These are phyloP conservation scores for Crithidia brevicula DNA, from an alignment of 208 protist genomes.

Conservation along the genomic window DNA sequence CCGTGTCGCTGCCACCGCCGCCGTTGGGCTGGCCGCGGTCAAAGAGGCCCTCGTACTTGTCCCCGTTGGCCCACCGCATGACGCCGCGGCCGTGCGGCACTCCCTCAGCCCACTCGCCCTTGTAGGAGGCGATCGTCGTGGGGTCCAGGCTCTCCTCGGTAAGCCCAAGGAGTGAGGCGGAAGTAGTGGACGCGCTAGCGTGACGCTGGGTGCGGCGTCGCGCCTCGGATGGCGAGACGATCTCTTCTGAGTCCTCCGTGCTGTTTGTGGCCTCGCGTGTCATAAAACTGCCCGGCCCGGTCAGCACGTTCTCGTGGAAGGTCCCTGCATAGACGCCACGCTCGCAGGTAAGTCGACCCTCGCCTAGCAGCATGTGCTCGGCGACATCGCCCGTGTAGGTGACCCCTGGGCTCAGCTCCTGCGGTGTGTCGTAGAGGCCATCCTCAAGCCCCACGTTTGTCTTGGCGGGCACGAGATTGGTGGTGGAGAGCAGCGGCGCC, in stretches of 20 bases:
- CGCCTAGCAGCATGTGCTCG: conserved; percentile 8
- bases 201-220: background rate
- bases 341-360: conserved; percentile 5
- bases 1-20: background rate
- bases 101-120: conserved; percentile 33
- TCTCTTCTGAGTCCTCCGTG: conserved; percentile 23
- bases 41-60: conserved; percentile 51
- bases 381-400: conserved; percentile 16
- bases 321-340: conserved; percentile 32
- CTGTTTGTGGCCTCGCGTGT: background rate
- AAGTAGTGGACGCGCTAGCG: background rate
- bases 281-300: conserved; percentile 38
- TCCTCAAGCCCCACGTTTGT: conserved; percentile 4
- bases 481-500: conserved; percentile 16
- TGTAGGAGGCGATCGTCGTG: conserved; percentile 26
- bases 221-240: conserved; percentile 7
- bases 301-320: conserved; percentile 29
- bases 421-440: conserved; percentile 12
- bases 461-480: background rate
- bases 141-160: conserved; percentile 7
- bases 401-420: conserved; percentile 24
- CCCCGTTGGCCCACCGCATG: conserved; percentile 35
- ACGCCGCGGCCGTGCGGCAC: conserved; percentile 9
- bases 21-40: conserved; percentile 38
- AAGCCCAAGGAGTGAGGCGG: background rate